Base-by-base conservation (phyloP, 1,284 basidiomycete species). In the Moesziomyces sp. region DNA sequence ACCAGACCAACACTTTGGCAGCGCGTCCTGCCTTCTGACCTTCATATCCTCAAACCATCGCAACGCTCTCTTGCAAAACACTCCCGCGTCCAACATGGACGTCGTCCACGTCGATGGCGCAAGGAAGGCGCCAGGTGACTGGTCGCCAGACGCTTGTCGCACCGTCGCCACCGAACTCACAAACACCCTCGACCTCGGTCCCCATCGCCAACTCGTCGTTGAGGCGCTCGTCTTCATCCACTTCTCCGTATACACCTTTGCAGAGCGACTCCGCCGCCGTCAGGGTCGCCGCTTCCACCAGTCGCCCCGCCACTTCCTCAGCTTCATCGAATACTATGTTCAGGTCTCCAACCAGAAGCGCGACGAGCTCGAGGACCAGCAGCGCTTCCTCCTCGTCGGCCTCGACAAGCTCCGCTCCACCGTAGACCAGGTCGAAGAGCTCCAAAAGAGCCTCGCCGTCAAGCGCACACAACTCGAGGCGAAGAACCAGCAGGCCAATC, bases 261-360 rank as follows among this genome's bases (percentile, higher is more conserved):
- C 97, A 76, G 89, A 91, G 64, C 90, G 92, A 55, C 88, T 99
- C 59, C 93, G 93, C 76, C 91, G 93, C 46, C 88, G 94, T 58
- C 93, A 96, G 86, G 95, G 94, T 30, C 91, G 93, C 49, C 92
- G 93, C 84, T 96, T 96, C 84, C 93, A 97, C 83, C 92, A 96
- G n/a, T 99, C 97, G 1, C 97, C 97, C 0, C 90, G 97, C 21
- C 96, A 98, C 85, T 98, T 98, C 84, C 89, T 99, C 62, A 97
- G 99, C 84, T 97, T 99, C 83, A 96, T 99, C 86, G 93, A 97
- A 76, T 95, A 99, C 79, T 99, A 97, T 80, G 95, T 98, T 40
- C 89, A 91, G n/a, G 88, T 99, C 34, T 94, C 95, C 80, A 93
- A 91, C 60, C 95, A 99, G 86, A 99, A 99, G 86, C 91, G 94